phyloP scores from a whole-genome alignment of 768 basidiomycete species.

The Rhizopogon roseolus region DNA sequence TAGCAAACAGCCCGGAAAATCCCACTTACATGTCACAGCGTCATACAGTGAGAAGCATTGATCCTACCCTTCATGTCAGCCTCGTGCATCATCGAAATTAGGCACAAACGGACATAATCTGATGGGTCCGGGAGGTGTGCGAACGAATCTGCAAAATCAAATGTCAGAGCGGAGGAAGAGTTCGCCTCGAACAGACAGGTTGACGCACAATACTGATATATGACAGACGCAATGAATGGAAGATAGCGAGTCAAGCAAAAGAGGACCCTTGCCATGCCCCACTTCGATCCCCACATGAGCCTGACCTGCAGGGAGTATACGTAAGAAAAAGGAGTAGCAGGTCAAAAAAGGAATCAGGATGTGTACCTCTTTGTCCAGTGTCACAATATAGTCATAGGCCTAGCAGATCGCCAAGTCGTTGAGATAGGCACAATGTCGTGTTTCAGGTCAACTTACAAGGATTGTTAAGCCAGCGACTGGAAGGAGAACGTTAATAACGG shows the following conservation, averaged over 20 bases:
- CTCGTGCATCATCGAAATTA: background rate
- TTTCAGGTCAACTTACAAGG: background rate
- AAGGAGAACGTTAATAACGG: background rate
- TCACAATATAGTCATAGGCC: background rate
- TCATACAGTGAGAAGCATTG: background rate
- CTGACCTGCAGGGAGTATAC: background rate
- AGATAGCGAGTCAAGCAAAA: slow-evolving; percentile 2
- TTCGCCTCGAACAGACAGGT: background rate
- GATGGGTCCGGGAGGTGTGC: background rate
- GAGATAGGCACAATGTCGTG: background rate
- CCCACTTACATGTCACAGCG: background rate
- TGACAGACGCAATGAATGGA: background rate
- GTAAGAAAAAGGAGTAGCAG: background rate
- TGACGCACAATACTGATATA: slow-evolving; percentile 2
- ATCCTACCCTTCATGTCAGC: background rate
- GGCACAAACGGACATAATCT: background rate
- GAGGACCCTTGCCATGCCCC: background rate
- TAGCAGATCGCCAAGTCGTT: background rate
- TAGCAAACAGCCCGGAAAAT: background rate
- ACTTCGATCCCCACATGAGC: slow-evolving; percentile 1
- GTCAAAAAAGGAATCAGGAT: background rate
- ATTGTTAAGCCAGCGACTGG: background rate
- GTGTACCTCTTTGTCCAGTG: background rate
- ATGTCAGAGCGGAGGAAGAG: background rate
- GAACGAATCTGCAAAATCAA: background rate